Conservation (phyloP, 202 grass and related monocot genomes). For the Cymbopogon flexuosus region DNA sequence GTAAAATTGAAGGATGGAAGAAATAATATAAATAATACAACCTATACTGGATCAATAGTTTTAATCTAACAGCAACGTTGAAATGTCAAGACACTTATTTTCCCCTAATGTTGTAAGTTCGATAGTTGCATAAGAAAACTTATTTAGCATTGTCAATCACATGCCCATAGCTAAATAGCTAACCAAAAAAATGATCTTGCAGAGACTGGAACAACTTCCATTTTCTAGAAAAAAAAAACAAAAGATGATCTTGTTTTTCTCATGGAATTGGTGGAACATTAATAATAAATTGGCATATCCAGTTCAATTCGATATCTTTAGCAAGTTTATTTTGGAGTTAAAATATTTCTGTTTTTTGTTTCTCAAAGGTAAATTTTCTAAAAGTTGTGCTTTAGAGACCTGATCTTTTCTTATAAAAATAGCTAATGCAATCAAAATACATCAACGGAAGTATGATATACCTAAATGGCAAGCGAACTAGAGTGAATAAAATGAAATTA, state of each 20-base stretch:
- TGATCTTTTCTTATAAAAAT: not conserved
- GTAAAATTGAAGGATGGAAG: not conserved
- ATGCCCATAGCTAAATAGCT: not conserved
- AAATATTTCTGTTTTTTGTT: not conserved
- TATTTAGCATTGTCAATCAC: constrained; percentile 7
- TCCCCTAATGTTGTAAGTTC: not conserved
- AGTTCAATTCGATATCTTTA: not conserved
- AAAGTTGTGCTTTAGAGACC: not conserved
- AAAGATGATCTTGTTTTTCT: not conserved
- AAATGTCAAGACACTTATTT: not conserved
- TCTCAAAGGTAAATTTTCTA: not conserved
- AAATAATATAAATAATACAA: not conserved
- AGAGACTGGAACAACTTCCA: too few relatives aligned
- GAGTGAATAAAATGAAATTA: constrained; percentile 18
- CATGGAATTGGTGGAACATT: not conserved
- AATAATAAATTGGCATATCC: not conserved
- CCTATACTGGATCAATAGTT: not conserved
- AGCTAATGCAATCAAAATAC: not conserved
- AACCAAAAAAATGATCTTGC: too few relatives aligned
- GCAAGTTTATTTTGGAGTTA: not conserved
- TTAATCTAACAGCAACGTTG: constrained; percentile 19
- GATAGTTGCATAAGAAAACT: not conserved
- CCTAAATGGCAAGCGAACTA: not conserved
- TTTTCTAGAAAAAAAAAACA: too few relatives aligned
- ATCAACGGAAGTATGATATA: not conserved